phyloP scores from a whole-genome alignment of 345 rosid genomes.

The Corchorus olitorius region DNA sequence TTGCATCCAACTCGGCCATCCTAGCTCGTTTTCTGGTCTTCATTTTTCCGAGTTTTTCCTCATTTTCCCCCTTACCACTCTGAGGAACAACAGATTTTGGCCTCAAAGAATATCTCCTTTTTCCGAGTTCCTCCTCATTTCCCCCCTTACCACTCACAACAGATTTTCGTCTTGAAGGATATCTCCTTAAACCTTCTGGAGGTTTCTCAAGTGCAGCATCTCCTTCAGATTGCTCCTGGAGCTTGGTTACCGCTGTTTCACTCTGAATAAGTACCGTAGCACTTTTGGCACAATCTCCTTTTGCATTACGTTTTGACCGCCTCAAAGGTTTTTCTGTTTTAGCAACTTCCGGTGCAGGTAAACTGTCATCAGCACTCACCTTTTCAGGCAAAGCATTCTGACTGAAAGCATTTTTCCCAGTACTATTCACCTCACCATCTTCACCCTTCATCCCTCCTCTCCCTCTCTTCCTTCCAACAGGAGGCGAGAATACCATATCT shows the following conservation, averaged over 20 bases:
- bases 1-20: slow-evolving; percentile 13
- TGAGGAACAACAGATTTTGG: slow-evolving; percentile 24
- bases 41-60: slow-evolving; percentile 10
- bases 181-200: slow-evolving; percentile 7
- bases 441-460: slow-evolving; percentile 18
- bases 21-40: slow-evolving; percentile 22
- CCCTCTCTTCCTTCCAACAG: slow-evolving; percentile 35
- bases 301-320: slow-evolving; percentile 18
- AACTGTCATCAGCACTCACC: slow-evolving; percentile 2
- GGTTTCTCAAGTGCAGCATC: slow-evolving; percentile 5
- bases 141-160: slow-evolving; percentile 14
- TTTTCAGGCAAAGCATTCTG: background rate
- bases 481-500: slow-evolving; percentile 1
- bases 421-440: background rate
- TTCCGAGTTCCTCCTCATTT: slow-evolving; percentile 14
- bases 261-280: background rate
- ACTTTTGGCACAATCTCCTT: slow-evolving; percentile 1
- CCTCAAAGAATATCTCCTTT: slow-evolving; percentile 21
- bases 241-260: slow-evolving; percentile 14
- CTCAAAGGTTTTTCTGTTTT: slow-evolving; percentile 16
- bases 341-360: background rate
- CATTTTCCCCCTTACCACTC: slow-evolving; percentile 17
- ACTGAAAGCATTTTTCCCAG: background rate
- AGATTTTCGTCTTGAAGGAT: slow-evolving; percentile 26
- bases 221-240: slow-evolving; percentile 16